phyloP scores from a whole-genome alignment of 208 protist species.

The Balamuthia mandrillaris region DNA sequence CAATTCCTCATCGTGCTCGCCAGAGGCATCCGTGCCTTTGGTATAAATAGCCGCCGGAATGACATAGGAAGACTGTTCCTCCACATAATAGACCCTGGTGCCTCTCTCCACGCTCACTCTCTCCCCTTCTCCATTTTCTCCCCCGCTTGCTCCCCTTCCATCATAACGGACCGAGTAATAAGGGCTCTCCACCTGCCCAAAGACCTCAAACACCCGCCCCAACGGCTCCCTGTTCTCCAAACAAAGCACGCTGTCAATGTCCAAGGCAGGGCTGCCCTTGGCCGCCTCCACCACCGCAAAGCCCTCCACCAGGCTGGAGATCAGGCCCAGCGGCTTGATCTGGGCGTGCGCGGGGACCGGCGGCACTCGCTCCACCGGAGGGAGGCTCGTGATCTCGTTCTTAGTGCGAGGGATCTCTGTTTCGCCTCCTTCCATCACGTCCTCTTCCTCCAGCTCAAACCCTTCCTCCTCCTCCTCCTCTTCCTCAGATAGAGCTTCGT shows the following conservation, averaged over 20 bases:
- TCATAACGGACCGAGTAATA: background rate
- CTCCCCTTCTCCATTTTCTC: too few relatives aligned
- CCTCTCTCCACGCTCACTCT: background rate
- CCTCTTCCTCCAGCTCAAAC: background rate
- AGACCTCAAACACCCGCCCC: constrained; percentile 6
- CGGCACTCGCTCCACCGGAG: background rate
- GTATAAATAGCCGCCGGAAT: background rate
- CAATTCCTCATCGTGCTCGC: background rate
- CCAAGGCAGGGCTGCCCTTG: background rate
- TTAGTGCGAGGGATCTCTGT: background rate
- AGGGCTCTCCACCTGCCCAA: background rate
- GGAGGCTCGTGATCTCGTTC: background rate
- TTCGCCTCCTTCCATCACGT: background rate
- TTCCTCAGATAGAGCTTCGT: background rate
- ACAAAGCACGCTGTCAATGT: constrained; percentile 8
- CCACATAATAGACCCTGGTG: background rate
- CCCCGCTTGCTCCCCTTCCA: too few relatives aligned
- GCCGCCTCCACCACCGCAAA: background rate
- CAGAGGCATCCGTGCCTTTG: background rate
- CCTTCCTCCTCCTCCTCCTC: background rate
- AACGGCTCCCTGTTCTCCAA: background rate
- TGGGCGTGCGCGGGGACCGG: background rate
- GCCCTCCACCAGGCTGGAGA: background rate
- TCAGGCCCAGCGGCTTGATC: background rate
- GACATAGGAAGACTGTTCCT: background rate